These are phyloP conservation scores for Paecilomyces formosus DNA, from an alignment of 2,329 filamentous ascomycete genomes.

Conservation along the genomic window DNA sequence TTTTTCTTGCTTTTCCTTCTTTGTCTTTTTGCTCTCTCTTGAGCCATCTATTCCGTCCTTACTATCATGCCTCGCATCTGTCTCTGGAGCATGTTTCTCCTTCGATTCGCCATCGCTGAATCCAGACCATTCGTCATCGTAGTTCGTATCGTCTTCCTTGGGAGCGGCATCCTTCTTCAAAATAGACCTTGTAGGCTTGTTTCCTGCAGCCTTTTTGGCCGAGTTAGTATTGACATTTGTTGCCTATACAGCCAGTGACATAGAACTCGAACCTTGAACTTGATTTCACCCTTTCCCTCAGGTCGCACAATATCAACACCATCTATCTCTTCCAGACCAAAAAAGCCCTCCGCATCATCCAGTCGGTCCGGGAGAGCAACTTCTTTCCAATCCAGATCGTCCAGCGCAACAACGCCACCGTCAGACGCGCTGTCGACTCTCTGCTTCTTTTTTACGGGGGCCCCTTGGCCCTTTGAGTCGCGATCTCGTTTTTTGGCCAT, in stretches of 20 bases:
- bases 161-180: constrained; percentile 15
- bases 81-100: constrained; percentile 9
- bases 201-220: constrained; percentile 22
- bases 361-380: constrained; percentile 66
- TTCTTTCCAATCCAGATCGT: constrained; percentile 55
- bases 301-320: constrained; percentile 74
- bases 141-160: constrained; percentile 18
- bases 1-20: constrained; percentile 15
- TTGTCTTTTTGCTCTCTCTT: constrained; percentile 9
- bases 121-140: constrained; percentile 57
- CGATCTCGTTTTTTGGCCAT: constrained; percentile 32
- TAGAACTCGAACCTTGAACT: constrained; percentile 31
- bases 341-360: constrained; percentile 90
- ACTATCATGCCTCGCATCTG: constrained; percentile 13
- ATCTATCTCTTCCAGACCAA: constrained; percentile 82
- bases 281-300: constrained; percentile 45
- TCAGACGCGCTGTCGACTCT: constrained; percentile 14
- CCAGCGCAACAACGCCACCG: constrained; percentile 29
- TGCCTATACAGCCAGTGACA: background rate
- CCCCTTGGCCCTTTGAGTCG: constrained; percentile 19
- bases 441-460: constrained; percentile 29
- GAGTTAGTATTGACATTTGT: background rate
- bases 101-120: constrained; percentile 48
- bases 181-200: constrained; percentile 25
- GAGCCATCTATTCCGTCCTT: constrained; percentile 3